Evolutionary conservation across 1,284 basidiomycete species (phyloP), one percentile per base, ranked within the genome.

Genomic region (Jaminaea rosea): DNA sequence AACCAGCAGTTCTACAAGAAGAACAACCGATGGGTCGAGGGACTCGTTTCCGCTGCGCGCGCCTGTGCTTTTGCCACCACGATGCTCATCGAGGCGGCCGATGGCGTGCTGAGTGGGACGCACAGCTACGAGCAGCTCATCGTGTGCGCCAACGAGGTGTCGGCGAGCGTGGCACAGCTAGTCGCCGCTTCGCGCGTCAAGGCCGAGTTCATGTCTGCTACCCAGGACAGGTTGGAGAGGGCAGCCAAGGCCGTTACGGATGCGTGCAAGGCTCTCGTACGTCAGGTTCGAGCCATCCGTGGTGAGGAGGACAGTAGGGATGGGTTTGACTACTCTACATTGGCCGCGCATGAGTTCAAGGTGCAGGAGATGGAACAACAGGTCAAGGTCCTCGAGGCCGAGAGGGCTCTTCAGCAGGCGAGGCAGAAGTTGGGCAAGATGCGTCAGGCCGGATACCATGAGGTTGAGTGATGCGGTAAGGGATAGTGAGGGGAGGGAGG

Each of bases 1-100:
- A 73, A 72, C 51, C 90, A 94, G 76, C 93, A 97, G 71, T 99
- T 99, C 81, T 98, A 97, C 83, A 99, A 99, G 80, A 84, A 87
- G 59, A 96, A 99, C 83, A 97, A 98, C 77, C 83, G 94, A 58
- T 99, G 94, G 94, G 98, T 94, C 17, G 94, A 99, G 76, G 94
- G 94, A 62, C 84, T 99, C 60, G 93, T 98, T 65, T 94, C 90
- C 27, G 94, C 94, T 21, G 94, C 94, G 27, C 94, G 94, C 75
- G 84, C 94, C 5, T 94, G 98, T 45, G 94, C 94, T 2, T 94
- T 93, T 69, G 90, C 94, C 3, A 98, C 94, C n/a, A 87, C 84
- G 56, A 79, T 96, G 61, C 83, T 99, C 53, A 99, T 99, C 75
- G 93, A 98, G 76, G 87, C 86, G 55, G 94, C 94, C 11, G 94